Conservation (phyloP, 169 alveolate genomes). For the Theileria annulata region DNA sequence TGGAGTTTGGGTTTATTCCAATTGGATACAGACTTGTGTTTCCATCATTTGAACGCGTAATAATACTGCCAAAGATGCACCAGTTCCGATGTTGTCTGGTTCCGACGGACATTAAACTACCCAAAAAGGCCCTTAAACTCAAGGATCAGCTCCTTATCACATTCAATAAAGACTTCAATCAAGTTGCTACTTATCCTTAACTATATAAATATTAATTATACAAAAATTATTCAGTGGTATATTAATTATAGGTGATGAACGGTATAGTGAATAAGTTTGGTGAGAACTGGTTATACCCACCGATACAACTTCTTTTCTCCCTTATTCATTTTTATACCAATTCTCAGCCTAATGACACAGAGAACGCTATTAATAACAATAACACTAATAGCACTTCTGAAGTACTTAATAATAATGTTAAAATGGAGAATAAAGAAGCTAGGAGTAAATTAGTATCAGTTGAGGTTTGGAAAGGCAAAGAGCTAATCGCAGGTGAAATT, state of each 20-base stretch:
- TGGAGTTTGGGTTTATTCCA: conserved; percentile 68
- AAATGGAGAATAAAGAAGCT: neutral
- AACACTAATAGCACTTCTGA: neutral
- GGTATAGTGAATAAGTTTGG: conserved; percentile 75
- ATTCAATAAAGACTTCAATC: conserved; percentile 63
- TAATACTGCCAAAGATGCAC: conserved; percentile 70
- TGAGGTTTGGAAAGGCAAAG: conserved; percentile 68
- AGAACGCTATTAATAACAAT: neutral
- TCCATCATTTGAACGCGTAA: conserved; percentile 11
- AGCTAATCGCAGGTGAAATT: conserved; percentile 75
- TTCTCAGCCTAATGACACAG: conserved; percentile 20
- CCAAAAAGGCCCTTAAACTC: conserved; percentile 52
- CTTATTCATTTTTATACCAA: conserved; percentile 57
- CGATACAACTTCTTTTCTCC: conserved; percentile 60
- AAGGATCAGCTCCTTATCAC: conserved; percentile 57
- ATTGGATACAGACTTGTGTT: conserved; percentile 54
- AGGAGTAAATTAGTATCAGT: conserved; percentile 63
- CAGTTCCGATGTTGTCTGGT: conserved; percentile 50
- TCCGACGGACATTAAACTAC: conserved; percentile 66
- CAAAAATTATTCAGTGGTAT: too few relatives aligned
- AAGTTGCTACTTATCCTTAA: conserved; percentile 19
- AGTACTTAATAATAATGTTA: neutral
- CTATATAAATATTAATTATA: too few relatives aligned
- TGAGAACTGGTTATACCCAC: conserved; percentile 76
- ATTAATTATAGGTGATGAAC: conserved; percentile 44